Evolutionary conservation across 2,329 filamentous ascomycete genomes (phyloP), one percentile per base, ranked within the genome.

Genomic region (Clonostachys chloroleuca): DNA sequence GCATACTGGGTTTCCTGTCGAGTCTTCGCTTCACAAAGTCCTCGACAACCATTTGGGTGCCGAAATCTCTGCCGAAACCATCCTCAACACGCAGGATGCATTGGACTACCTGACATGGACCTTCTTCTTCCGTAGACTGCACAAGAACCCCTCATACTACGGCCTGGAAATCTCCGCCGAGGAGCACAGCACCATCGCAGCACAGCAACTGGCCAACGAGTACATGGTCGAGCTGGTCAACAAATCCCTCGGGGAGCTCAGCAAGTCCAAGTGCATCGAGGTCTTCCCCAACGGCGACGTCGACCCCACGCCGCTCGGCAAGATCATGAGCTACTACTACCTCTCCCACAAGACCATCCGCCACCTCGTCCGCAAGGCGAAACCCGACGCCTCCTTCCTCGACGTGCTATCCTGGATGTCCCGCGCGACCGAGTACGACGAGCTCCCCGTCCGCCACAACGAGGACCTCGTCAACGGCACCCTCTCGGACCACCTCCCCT

Each of bases 261-360:
- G 86, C 1, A 79, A 87, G 52, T 97, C 92, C 3, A 86, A 85
- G 46, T 99, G 94, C 69, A 83, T 96, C 14, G 78, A 85, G 16
- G 77, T 95, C 4, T 87, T 89, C 58, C 84, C 86, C 41, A 96
- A 94, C 54, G 92, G 92, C 40, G 87, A 96, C 56, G 84, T 99
- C 30, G 88, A 96, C 56, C 75, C 92, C 1, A 97, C 94, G 0
- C 86, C 92, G 0, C 78, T 97, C 7, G 94, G 94, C 58, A 96
- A 96, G 72, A 97, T 99, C 61, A 96, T 97, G 90, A 95, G 89
- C 65, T 99, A 97, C 75, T 99, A 99, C 76, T 99, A 99, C 62
- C 84, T 94, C 43, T 95, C 92, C 1, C 94, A 99, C 71, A 88
- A 88, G 67, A 99, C 94, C 0, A 91, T 99, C 58, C 88, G 94